A percentile compares a stretch with the other conserved stretches of the same genome.
These are phyloP conservation scores for Skeletonema tropicum DNA, from an alignment of 108 stramenopile genomes.

Conservation along the genomic window DNA sequence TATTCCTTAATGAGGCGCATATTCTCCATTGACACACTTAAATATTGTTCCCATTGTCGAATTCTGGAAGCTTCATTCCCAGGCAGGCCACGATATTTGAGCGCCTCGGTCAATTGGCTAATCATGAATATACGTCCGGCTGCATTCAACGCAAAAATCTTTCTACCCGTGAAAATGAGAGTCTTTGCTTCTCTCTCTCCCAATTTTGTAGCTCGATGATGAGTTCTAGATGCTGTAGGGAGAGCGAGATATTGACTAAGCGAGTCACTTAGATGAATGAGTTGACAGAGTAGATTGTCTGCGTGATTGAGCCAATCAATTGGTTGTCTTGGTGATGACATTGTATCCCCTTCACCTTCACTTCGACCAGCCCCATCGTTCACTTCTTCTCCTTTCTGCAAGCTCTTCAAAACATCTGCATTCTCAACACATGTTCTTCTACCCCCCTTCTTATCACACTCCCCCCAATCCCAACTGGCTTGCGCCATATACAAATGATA, in stretches of 20 bases:
- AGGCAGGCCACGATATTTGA: constrained; percentile 55
- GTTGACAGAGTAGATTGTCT: constrained; percentile 51
- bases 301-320: constrained; percentile 59
- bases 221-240: constrained; percentile 52
- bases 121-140: constrained; percentile 52
- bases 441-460: constrained; percentile 35
- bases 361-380: background rate
- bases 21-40: constrained; percentile 48
- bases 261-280: constrained; percentile 61
- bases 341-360: constrained; percentile 2
- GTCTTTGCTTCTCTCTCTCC: constrained; percentile 54
- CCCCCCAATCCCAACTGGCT: constrained; percentile 59
- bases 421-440: constrained; percentile 47
- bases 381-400: constrained; percentile 2
- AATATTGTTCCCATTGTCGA: constrained; percentile 61
- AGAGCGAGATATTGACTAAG: constrained; percentile 58
- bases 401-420: constrained; percentile 4
- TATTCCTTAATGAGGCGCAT: constrained; percentile 62
- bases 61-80: constrained; percentile 52
- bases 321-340: background rate
- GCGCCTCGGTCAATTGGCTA: constrained; percentile 38
- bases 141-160: constrained; percentile 45
- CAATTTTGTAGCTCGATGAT: constrained; percentile 49
- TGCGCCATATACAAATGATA: constrained; percentile 59
- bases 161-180: constrained; percentile 24